These are phyloP conservation scores for Calcarisporium arbuscula DNA, from an alignment of 2,329 filamentous ascomycete genomes.

Conservation along the genomic window DNA sequence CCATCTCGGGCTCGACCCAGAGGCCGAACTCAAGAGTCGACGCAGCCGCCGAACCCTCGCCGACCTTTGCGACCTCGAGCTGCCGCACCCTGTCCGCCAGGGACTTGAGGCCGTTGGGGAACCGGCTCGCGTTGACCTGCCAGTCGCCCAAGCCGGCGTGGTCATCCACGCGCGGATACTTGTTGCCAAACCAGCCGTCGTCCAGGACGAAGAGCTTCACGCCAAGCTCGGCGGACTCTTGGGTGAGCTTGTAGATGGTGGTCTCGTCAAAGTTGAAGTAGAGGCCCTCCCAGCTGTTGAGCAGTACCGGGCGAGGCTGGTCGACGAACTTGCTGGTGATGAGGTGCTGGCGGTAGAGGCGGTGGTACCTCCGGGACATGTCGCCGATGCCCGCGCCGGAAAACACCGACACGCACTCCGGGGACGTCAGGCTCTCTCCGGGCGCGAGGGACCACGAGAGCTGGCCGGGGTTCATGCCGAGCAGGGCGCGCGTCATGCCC, in stretches of 20 bases:
- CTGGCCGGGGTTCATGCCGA: slow-evolving; percentile 55
- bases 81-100: slow-evolving; percentile 45
- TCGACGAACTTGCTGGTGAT: slow-evolving; percentile 48
- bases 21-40: slow-evolving; percentile 52
- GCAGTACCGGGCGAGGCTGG: slow-evolving; percentile 44
- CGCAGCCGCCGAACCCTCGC: too few relatives aligned
- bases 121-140: slow-evolving; percentile 49
- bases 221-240: slow-evolving; percentile 50
- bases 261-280: slow-evolving; percentile 51
- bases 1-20: slow-evolving; percentile 64
- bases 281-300: slow-evolving; percentile 63
- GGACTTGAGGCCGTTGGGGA: slow-evolving; percentile 48
- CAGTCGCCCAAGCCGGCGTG: slow-evolving; percentile 56
- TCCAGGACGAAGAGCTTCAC: slow-evolving; percentile 58
- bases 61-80: slow-evolving; percentile 40
- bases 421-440: slow-evolving; percentile 51
- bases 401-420: slow-evolving; percentile 56
- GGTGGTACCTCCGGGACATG: slow-evolving; percentile 56
- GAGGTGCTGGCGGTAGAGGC: slow-evolving; percentile 54
- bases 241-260: slow-evolving; percentile 46
- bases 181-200: slow-evolving; percentile 58
- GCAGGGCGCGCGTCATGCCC: slow-evolving; percentile 50
- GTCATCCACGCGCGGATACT: slow-evolving; percentile 53
- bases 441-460: slow-evolving; percentile 50
- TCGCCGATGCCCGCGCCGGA: slow-evolving; percentile 51